Conservation (phyloP, 2,329 filamentous ascomycete genomes). For the Cryphonectria radicalis region DNA sequence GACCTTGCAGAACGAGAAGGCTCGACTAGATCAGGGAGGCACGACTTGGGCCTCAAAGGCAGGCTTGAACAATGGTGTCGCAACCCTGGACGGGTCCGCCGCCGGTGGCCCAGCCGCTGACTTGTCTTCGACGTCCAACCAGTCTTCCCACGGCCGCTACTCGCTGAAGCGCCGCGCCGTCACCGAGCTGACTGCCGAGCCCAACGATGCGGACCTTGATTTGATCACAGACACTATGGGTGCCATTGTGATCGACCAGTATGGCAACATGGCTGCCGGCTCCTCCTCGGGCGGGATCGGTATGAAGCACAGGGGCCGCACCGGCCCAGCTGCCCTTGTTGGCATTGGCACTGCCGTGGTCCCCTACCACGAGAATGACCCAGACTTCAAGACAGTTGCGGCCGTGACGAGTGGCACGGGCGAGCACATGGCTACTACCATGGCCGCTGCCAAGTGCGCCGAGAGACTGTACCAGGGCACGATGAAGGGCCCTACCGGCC, state of each 20-base stretch:
- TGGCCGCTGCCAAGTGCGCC: slow-evolving; percentile 86
- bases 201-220: slow-evolving; percentile 47
- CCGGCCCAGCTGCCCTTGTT: slow-evolving; percentile 90
- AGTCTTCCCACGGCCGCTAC: background rate
- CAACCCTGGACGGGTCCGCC: background rate
- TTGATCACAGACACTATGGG: slow-evolving; percentile 91
- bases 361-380: slow-evolving; percentile 73
- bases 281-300: slow-evolving; percentile 97
- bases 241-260: slow-evolving; percentile 87
- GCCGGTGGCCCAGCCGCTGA: background rate
- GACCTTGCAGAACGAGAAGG: slow-evolving; percentile 11
- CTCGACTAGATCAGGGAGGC: background rate
- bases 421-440: slow-evolving; percentile 96
- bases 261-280: slow-evolving; percentile 87
- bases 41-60: slow-evolving; percentile 5
- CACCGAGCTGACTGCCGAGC: slow-evolving; percentile 26
- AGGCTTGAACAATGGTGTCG: background rate
- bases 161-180: slow-evolving; percentile 11
- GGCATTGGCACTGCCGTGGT: slow-evolving; percentile 89
- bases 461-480: slow-evolving; percentile 79
- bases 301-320: slow-evolving; percentile 92
- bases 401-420: slow-evolving; percentile 92
- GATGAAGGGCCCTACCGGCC: slow-evolving; percentile 62
- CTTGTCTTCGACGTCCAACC: background rate
- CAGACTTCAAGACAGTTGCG: slow-evolving; percentile 72